Base-by-base conservation (phyloP, 2,329 filamentous ascomycete genomes). In the Mollisia scopiformis region DNA sequence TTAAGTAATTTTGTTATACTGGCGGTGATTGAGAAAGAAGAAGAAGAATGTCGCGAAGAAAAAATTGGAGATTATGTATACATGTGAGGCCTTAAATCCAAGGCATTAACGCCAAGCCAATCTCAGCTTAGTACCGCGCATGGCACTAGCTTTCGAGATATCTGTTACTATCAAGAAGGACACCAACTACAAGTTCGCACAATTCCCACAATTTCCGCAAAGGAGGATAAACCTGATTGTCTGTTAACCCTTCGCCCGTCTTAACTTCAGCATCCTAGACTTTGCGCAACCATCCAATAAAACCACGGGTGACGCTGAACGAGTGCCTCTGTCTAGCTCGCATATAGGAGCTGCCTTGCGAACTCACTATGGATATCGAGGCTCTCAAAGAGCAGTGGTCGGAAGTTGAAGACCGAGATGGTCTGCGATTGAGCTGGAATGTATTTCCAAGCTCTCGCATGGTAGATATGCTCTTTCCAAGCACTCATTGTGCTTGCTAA, bases 371-470 rank as follows among this genome's bases (percentile, higher is more conserved):
- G 71, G 69, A 72, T 68, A 68, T 72, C 31, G 71, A 72, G 54
- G 61, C 65, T 43, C 62, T 72, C 53, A 72, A 72, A 63, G 71
- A 72, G 60, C 70, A 73, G 64, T 73, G 71, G 71, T 72, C 69
- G 23, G 93, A 97, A 76, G 89, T 96, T 61, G 95, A 99, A 81
- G 95, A 99, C 74, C 88, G 92, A 70, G 95, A 99, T 87, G 95
- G 95, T 63, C 87, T 98, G 73, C 89, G 95, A 66, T 84, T 99
- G 68, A 97, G 94, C 79, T 99, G 95, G 95, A 99, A 99, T 76
- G 96, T 96, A 63, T 96, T 99, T 74, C 95, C 95, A 53, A 97
- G 93, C 81, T 94, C 94, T 73, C 92, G 95, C 76, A 97, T 99
- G 93, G 93, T 92, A 71, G 71, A 59, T 63, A 58, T 35, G 61